A percentile compares a stretch with the other conserved stretches of the same genome.
Evolutionary conservation across 2,329 filamentous ascomycete species (phyloP).

Genomic region (Lachnum nothofagi): DNA sequence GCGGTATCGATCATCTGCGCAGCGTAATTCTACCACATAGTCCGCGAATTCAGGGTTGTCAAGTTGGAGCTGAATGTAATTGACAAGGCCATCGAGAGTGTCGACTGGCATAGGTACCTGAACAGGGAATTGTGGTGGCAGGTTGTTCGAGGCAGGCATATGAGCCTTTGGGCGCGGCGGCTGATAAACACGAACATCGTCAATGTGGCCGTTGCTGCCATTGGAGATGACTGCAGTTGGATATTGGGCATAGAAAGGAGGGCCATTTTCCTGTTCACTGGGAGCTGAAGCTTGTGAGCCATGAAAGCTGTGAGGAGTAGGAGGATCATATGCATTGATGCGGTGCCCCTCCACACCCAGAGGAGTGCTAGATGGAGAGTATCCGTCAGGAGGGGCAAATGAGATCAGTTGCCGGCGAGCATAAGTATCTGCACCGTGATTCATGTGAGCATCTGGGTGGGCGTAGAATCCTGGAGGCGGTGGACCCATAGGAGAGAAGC

Average conservation of each 20-base stretch:
- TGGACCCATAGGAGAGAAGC: conserved; percentile 27
- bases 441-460: conserved; percentile 23
- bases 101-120: conserved; percentile 27
- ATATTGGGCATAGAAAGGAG: conserved; percentile 36
- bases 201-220: conserved; percentile 34
- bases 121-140: conserved; percentile 6
- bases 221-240: conserved; percentile 38
- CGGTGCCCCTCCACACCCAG: conserved; percentile 20
- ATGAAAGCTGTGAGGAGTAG: conserved; percentile 57
- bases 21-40: conserved; percentile 44
- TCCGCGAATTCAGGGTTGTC: conserved; percentile 40
- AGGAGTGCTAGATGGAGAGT: conserved; percentile 32
- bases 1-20: conserved; percentile 37
- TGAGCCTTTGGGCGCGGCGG: conserved; percentile 22
- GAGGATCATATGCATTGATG: conserved; percentile 41
- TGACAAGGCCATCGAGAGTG: conserved; percentile 36
- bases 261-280: conserved; percentile 38
- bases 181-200: conserved; percentile 29
- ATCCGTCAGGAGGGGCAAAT: conserved; percentile 33
- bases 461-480: conserved; percentile 24
- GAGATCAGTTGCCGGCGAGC: conserved; percentile 28
- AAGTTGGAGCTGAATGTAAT: conserved; percentile 39
- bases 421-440: conserved; percentile 18
- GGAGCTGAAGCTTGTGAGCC: conserved; percentile 53
- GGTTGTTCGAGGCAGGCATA: conserved; percentile 8